Evolutionary conservation across 768 basidiomycete species (phyloP), one percentile per base, ranked within the genome.

Genomic region (Leucocoprinus birnbaumii): DNA sequence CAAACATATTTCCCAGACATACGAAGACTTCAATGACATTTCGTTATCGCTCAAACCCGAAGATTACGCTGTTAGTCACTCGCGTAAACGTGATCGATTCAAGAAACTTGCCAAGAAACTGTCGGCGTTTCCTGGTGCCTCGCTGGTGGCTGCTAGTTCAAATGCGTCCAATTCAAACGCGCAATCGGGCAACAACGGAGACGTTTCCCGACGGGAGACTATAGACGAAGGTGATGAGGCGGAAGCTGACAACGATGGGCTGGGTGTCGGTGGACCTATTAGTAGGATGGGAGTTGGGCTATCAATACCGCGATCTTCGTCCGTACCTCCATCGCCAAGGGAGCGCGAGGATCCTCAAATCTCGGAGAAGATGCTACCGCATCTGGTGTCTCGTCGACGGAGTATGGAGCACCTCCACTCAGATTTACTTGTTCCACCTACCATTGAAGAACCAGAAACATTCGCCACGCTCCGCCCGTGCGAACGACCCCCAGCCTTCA

Each of bases 1-100:
- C 82, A 95, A 96, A 68, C 85, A 91, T 63, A 84, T 97, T 48
- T 96, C 94, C 2, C 86, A 93, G 60, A 91, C 89, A 4, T 89
- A 90, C 65, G 95, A 98, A 68, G 92, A 94, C 65, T 98, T 97
- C 68, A 87, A 89, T 67, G 95, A 97, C 68, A 86, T 98, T 62
- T 93, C 91, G 49, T 74, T 98, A 31, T 89, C 88, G 68, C 87
- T 95, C 68, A 91, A 87, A 66, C 80, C 86, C 0, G 90, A 94
- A 58, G 88, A 92, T 60, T 89, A 89, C 56, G 48, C 31, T 50
- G 59, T 46, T 50, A 48, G 40, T 74, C 82, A 80, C 53, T 80
- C 83, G 54, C 78, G 87, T 50, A 96, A 86, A 69, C 83, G 91
- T 35, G 89, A 94, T 68, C 80, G 80, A 45, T 70, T 96, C 57